Evolutionary conservation across 345 rosid species (phyloP).

Genomic region (Lepidium aucheri): DNA sequence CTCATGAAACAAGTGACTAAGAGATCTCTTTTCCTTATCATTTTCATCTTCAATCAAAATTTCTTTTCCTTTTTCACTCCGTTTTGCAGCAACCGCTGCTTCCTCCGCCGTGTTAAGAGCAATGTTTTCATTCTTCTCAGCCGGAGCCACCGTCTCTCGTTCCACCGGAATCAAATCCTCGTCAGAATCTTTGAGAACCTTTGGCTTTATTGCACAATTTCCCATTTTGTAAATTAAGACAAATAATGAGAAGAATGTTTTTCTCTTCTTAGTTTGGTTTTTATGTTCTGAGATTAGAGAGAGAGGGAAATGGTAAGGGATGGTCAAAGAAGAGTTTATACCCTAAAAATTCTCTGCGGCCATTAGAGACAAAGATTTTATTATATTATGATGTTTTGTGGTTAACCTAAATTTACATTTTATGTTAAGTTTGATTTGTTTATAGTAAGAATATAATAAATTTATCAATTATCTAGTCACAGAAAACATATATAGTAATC

Average conservation of each 20-base stretch:
- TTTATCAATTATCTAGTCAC: neutral
- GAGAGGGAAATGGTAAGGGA: slow-evolving; percentile 11
- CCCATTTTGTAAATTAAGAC: slow-evolving; percentile 15
- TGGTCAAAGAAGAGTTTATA: slow-evolving; percentile 23
- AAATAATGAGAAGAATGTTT: neutral
- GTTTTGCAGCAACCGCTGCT: slow-evolving; percentile 2
- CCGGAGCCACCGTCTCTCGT: neutral
- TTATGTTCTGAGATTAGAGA: neutral
- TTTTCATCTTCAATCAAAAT: slow-evolving; percentile 23
- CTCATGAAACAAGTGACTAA: slow-evolving; percentile 27
- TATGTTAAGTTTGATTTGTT: neutral
- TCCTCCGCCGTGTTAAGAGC: slow-evolving; percentile 1
- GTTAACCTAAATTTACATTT: neutral
- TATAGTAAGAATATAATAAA: neutral
- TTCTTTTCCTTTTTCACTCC: slow-evolving; percentile 31
- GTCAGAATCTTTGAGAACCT: slow-evolving; percentile 29
- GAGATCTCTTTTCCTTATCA: slow-evolving; percentile 11
- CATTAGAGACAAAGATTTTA: slow-evolving; percentile 17
- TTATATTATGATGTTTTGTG: neutral
- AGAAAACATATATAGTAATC: neutral
- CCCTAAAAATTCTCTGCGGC: slow-evolving; percentile 21
- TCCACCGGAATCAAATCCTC: slow-evolving; percentile 20
- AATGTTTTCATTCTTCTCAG: neutral
- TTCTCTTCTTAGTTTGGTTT: slow-evolving; percentile 1
- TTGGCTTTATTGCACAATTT: slow-evolving; percentile 28